phyloP scores from a whole-genome alignment of 1,139 yeast species.

The Nematodospora anomalae region DNA sequence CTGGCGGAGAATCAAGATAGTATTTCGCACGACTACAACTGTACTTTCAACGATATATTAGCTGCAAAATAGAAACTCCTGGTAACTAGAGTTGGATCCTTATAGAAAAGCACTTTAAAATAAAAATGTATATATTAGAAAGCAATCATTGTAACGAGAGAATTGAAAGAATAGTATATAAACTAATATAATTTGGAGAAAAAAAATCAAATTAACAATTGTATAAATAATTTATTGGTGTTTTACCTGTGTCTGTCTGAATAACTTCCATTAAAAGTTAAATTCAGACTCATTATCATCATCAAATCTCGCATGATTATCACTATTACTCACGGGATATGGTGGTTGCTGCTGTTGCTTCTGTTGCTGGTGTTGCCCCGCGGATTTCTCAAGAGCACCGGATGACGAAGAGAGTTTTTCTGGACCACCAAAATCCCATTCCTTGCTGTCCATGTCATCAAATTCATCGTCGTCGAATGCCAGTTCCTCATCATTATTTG shows the following conservation, averaged over 20 bases:
- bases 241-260: too few species aligned
- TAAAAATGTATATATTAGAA: not conserved
- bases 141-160: not conserved
- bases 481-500: slow-evolving; percentile 5
- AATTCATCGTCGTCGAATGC: slow-evolving; percentile 14
- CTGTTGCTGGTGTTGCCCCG: too few species aligned
- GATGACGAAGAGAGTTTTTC: slow-evolving; percentile 7
- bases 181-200: not conserved
- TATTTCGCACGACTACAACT: too few species aligned
- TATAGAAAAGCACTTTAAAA: too few species aligned
- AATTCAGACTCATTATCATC: slow-evolving; percentile 20
- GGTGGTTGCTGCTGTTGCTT: slow-evolving; percentile 17
- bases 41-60: too few species aligned
- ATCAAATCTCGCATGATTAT: slow-evolving; percentile 15
- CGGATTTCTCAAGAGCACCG: slow-evolving; percentile 12
- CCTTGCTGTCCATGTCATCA: slow-evolving; percentile 17
- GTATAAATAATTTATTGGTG: too few species aligned
- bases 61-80: too few species aligned
- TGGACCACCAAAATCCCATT: slow-evolving; percentile 13
- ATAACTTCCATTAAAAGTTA: slow-evolving; percentile 15
- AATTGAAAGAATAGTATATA: too few species aligned
- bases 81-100: too few species aligned
- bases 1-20: too few species aligned
- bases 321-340: slow-evolving; percentile 14
- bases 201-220: too few species aligned